phyloP scores from a whole-genome alignment of 2,329 filamentous ascomycete species.

The Talaromyces albobiverticillius region DNA sequence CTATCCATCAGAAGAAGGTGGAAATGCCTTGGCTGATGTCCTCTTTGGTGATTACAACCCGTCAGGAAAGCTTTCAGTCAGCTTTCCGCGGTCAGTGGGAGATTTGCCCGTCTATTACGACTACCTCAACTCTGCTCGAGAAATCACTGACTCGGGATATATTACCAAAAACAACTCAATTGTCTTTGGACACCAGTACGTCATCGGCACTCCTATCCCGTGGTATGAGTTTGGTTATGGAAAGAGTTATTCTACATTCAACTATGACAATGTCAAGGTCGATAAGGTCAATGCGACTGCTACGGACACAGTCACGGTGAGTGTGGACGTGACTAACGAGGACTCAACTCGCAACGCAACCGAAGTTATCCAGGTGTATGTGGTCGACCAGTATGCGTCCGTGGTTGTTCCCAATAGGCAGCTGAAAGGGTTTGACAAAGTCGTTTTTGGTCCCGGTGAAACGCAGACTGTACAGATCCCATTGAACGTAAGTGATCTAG shows the following conservation, averaged over 20 bases:
- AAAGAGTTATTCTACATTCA: constrained; percentile 63
- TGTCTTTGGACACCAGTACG: constrained; percentile 64
- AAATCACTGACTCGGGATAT: constrained; percentile 52
- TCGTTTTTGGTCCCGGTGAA: constrained; percentile 58
- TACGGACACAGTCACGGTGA: constrained; percentile 56
- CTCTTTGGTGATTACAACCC: constrained; percentile 65
- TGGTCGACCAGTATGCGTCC: constrained; percentile 60
- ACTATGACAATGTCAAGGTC: constrained; percentile 42
- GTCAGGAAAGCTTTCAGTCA: constrained; percentile 64
- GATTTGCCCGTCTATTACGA: constrained; percentile 70
- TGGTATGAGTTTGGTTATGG: constrained; percentile 68
- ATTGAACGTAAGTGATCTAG: constrained; percentile 50
- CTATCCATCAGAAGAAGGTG: constrained; percentile 69
- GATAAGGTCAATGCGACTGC: constrained; percentile 48
- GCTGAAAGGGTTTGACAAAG: constrained; percentile 67
- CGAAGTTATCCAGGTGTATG: constrained; percentile 68
- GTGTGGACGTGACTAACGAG: constrained; percentile 61
- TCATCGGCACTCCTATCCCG: constrained; percentile 58
- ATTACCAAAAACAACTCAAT: constrained; percentile 57
- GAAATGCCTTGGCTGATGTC: constrained; percentile 63
- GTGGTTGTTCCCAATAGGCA: constrained; percentile 64
- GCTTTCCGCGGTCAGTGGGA: constrained; percentile 65
- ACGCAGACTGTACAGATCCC: constrained; percentile 54
- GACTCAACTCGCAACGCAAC: constrained; percentile 53
- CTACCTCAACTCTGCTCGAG: constrained; percentile 65